phyloP scores from a whole-genome alignment of 129 eudicot genomes.

The Saussurea involucrata region DNA sequence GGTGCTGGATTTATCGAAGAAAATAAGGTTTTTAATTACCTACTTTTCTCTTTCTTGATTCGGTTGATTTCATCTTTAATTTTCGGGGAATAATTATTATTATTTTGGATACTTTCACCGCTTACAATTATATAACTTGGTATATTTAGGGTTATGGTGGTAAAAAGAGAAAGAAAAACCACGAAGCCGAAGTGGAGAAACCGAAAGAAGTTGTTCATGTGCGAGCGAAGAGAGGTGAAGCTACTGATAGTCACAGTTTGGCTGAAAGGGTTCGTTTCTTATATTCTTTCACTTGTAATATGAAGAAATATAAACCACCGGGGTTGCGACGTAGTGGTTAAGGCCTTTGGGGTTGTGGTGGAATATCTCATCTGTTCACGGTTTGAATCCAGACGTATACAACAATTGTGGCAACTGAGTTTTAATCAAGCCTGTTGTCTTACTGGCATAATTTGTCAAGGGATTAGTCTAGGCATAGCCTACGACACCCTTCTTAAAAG shows the following conservation, averaged over 20 bases:
- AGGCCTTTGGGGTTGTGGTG: too few species aligned
- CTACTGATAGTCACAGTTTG: conserved; percentile 96
- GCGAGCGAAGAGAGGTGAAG: conserved; percentile 96
- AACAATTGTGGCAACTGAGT: too few species aligned
- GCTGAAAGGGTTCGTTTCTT: conserved; percentile 75
- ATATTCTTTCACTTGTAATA: neutral
- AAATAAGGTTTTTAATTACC: conserved; percentile 8
- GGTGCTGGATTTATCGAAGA: conserved; percentile 29
- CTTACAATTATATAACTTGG: neutral
- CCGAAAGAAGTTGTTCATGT: conserved; percentile 88
- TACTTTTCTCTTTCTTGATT: neutral
- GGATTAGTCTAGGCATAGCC: too few species aligned
- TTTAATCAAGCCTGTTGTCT: too few species aligned
- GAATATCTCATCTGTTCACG: too few species aligned
- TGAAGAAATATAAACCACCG: too few species aligned
- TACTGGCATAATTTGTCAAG: too few species aligned
- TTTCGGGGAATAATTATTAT: neutral
- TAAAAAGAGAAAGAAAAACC: conserved; percentile 65
- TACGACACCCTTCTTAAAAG: too few species aligned
- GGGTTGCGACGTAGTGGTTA: too few species aligned
- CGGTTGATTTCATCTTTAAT: neutral
- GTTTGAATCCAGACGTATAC: too few species aligned
- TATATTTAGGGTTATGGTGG: conserved; percentile 42
- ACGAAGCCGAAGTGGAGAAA: conserved; percentile 37
- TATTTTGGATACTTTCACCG: neutral